These are phyloP conservation scores for Boletus sp. DNA, from an alignment of 768 basidiomycete genomes.

Conservation along the genomic window DNA sequence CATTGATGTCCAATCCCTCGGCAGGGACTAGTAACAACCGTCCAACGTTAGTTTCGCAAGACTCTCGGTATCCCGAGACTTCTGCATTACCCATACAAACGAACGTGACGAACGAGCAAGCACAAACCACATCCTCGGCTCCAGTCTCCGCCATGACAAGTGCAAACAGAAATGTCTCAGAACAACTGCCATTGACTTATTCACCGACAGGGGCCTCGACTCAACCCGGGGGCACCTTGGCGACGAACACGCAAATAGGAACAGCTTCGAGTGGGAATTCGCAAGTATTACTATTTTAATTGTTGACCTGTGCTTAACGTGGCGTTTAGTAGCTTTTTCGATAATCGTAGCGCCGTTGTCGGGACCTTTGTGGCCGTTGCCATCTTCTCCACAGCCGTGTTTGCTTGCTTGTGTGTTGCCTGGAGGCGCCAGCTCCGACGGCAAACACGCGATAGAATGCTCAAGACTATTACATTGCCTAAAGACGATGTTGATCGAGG, in stretches of 20 bases:
- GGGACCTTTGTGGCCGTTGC: slow-evolving; percentile 75
- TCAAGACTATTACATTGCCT: slow-evolving; percentile 35
- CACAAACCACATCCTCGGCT: slow-evolving; percentile 42
- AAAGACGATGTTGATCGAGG: slow-evolving; percentile 21
- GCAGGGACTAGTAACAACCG: background rate
- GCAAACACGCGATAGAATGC: slow-evolving; percentile 36
- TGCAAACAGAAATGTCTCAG: slow-evolving; percentile 36
- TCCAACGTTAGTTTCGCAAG: background rate
- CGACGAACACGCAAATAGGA: slow-evolving; percentile 47
- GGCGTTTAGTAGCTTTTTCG: slow-evolving; percentile 50
- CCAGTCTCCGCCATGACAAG: slow-evolving; percentile 38
- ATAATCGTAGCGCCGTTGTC: slow-evolving; percentile 65
- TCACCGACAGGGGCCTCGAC: slow-evolving; percentile 48
- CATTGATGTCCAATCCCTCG: background rate
- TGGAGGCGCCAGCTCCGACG: slow-evolving; percentile 40
- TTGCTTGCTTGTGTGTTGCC: slow-evolving; percentile 41
- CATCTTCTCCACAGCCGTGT: slow-evolving; percentile 47
- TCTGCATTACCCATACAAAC: slow-evolving; percentile 28
- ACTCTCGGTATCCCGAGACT: background rate
- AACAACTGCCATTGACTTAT: slow-evolving; percentile 35
- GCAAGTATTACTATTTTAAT: slow-evolving; percentile 21
- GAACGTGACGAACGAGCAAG: slow-evolving; percentile 38
- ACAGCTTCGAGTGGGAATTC: slow-evolving; percentile 18
- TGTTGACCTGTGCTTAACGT: background rate
- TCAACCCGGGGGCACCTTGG: slow-evolving; percentile 41